Evolutionary conservation across 75 land plant species (phyloP), one percentile per base, ranked within the genome.

Genomic region (Pinus albicaulis): DNA sequence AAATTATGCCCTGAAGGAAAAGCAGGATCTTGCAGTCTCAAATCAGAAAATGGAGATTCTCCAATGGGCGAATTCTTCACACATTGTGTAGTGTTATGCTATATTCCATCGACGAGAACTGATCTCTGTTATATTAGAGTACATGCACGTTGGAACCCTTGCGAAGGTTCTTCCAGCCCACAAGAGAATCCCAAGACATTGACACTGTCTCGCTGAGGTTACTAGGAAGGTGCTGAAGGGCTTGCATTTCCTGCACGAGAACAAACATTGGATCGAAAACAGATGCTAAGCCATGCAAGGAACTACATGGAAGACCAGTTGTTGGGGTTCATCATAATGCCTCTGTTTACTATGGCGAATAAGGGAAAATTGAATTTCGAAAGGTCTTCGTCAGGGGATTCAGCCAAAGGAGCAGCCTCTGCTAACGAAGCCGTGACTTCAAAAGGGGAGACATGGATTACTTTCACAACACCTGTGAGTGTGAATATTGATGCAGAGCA

Each of bases 41-140:
- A 78, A 81, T 41, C 88, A 88, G 20, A 92, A 92, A 78, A 80
- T 80, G 34, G 87, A 90, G 15, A 90, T 92, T 44, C 79, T 87
- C 60, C 72, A 74, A 36, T 65, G 83, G 11, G 70, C 88, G 58
- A 65, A 69, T n/a, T 90, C 89, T 24, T 84, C 78, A 62, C 76
- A 70, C 56, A 71, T 92, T 14, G 90, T 92, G 55, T 86, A 79
- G 48, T 90, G 90, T 57, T 83, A 84, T 66, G 90, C 79, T 0
- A 76, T 77, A 60, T 80, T 83, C 56, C 72, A 80, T 57, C 71
- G 80, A 60, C 24, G 56, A 24, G 90, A 83, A 44, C 86, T 78
- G 68, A 62, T 83, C 14, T 72, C 81, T 26, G 65, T 89, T 38
- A 78, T 86, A 10, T 73, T 89, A 52, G 89, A 89, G 76, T 79